A percentile compares a stretch with the other conserved stretches of the same genome.
Evolutionary conservation across 352 stramenopile species (phyloP).

Genomic region (Blastocystis sp.): DNA sequence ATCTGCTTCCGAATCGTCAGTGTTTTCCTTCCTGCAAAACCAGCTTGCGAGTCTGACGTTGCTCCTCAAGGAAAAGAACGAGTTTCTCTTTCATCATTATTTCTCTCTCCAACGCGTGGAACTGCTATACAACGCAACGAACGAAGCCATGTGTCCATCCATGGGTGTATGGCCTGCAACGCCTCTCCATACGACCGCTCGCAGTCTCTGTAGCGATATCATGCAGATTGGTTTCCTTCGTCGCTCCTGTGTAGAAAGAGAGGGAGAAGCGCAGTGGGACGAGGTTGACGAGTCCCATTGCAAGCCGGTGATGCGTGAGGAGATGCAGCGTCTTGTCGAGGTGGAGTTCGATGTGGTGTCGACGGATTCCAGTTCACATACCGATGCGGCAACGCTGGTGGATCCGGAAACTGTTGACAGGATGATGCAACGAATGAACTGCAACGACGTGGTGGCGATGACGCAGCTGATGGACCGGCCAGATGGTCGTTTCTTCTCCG

Average conservation of each 20-base stretch:
- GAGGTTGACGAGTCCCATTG: neutral
- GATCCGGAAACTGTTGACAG: neutral
- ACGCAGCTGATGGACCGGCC: no score
- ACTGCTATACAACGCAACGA: neutral
- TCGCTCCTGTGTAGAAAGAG: neutral
- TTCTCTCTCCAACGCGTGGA: neutral
- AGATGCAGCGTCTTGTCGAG: neutral
- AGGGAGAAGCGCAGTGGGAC: neutral
- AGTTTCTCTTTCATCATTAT: conserved; percentile 35
- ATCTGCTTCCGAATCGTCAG: neutral
- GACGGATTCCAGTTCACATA: no score
- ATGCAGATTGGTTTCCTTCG: neutral
- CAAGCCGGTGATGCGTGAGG: neutral
- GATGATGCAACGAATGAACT: conserved; percentile 4
- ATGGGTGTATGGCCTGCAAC: neutral
- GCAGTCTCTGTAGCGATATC: neutral
- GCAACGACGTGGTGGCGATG: conserved; percentile 4
- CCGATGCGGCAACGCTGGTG: neutral
- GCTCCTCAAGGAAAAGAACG: conserved; percentile 21
- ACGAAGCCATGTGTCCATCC: neutral
- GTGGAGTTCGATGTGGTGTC: neutral
- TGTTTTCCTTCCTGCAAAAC: neutral
- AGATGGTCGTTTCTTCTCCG: no score
- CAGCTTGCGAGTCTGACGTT: neutral
- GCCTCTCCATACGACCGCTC: neutral